Conservation (phyloP, 768 basidiomycete species). For the Melanogaster broomeanus region DNA sequence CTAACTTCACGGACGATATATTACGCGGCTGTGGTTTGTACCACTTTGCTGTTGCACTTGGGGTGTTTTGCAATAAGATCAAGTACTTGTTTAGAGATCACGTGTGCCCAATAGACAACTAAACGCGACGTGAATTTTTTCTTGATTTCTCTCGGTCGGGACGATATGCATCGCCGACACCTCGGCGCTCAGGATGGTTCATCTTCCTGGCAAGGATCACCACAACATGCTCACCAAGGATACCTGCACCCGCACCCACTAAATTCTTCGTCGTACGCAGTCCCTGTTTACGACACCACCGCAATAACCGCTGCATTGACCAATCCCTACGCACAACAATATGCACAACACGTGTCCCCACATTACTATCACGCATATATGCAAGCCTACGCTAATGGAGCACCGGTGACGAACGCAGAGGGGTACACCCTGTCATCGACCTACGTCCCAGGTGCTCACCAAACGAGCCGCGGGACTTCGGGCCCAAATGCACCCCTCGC, state of each 20-base stretch:
- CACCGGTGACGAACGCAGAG: constrained; percentile 28
- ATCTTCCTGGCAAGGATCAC: not conserved
- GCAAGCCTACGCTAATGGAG: constrained; percentile 29
- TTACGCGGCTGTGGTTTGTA: constrained; percentile 26
- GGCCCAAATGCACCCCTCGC: not conserved
- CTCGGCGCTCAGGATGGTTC: not conserved
- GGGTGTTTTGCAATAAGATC: constrained; percentile 5
- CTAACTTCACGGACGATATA: constrained; percentile 23
- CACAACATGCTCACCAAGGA: not conserved
- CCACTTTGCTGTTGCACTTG: constrained; percentile 2
- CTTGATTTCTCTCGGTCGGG: not conserved
- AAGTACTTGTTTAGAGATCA: constrained; percentile 13
- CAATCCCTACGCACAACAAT: constrained; percentile 30
- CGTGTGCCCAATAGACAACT: constrained; percentile 11
- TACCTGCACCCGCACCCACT: not conserved
- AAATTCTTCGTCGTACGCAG: constrained; percentile 6
- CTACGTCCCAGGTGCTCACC: constrained; percentile 29
- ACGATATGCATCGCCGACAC: constrained; percentile 15
- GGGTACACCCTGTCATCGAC: constrained; percentile 43
- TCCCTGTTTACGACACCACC: constrained; percentile 24
- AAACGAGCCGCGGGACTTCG: not conserved
- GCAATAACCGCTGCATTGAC: constrained; percentile 25
- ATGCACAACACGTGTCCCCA: constrained; percentile 37
- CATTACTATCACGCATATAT: constrained; percentile 61
- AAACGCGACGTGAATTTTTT: not conserved